phyloP scores from a whole-genome alignment of 495 filamentous ascomycete species.

The Lasiosphaeria ovina region DNA sequence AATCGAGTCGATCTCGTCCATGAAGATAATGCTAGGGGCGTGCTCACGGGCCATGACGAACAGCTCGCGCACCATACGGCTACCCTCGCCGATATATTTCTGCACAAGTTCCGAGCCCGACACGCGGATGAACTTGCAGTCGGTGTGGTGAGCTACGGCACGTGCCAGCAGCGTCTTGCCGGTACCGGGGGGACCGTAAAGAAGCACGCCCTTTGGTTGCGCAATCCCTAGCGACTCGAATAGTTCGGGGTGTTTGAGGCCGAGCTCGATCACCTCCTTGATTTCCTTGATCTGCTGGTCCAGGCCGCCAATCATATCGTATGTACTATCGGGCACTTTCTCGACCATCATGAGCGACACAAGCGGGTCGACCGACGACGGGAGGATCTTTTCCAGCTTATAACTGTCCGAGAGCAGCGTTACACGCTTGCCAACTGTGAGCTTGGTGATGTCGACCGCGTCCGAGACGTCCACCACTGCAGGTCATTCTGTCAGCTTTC shows the following conservation, averaged over 20 bases:
- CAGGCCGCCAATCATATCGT: conserved; percentile 99
- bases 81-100: conserved; percentile 98
- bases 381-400: conserved; percentile 97
- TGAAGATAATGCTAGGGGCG: conserved; percentile 99
- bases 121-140: conserved; percentile 98
- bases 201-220: conserved; percentile 93
- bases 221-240: conserved; percentile 99
- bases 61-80: conserved; percentile 96
- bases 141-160: conserved; percentile 95
- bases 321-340: conserved; percentile 98
- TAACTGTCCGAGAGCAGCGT: conserved; percentile 94
- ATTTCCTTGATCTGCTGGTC: conserved; percentile 99
- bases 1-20: conserved; percentile 99
- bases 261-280: conserved; percentile 99
- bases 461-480: conserved; percentile 96
- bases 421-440: conserved; percentile 96
- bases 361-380: conserved; percentile 94
- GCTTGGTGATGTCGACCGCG: conserved; percentile 88
- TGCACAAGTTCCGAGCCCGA: conserved; percentile 95
- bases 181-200: conserved; percentile 95
- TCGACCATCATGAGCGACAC: conserved; percentile 99
- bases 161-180: conserved; percentile 95
- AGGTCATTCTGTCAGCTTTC: neutral
- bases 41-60: conserved; percentile 99
- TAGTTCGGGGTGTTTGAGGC: conserved; percentile 95